phyloP scores from a whole-genome alignment of 2,329 filamentous ascomycete species.

The Blumeria graminis region DNA sequence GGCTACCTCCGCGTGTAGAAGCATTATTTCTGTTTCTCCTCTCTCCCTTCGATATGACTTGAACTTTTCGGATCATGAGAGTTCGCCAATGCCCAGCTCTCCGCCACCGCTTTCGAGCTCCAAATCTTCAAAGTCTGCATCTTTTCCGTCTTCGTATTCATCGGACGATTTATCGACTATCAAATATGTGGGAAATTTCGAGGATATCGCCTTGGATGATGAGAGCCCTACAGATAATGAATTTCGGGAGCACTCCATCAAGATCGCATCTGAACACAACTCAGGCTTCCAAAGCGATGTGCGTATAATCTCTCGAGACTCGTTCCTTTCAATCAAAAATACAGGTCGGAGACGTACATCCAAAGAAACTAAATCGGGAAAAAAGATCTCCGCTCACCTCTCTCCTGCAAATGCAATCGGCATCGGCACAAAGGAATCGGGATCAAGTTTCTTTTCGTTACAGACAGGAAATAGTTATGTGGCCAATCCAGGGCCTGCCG shows the following conservation, averaged over 20 bases:
- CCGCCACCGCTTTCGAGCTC: conserved; percentile 60
- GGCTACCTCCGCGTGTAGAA: background rate
- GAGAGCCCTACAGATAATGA: conserved; percentile 20
- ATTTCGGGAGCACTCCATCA: conserved; percentile 3
- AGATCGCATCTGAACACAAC: conserved; percentile 4
- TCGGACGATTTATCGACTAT: conserved; percentile 46
- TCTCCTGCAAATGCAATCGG: background rate
- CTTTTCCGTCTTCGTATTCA: conserved; percentile 55
- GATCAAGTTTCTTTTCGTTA: no score
- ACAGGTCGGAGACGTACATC: background rate
- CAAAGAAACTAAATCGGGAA: background rate
- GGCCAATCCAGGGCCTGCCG: no score
- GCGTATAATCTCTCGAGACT: background rate
- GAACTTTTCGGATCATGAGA: conserved; percentile 5
- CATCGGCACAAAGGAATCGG: no score
- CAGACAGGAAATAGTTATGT: no score
- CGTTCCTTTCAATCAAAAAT: background rate
- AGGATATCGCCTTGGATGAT: conserved; percentile 74
- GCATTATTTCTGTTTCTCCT: background rate
- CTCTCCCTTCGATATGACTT: background rate
- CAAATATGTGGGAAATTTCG: conserved; percentile 61
- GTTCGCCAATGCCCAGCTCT: conserved; percentile 28
- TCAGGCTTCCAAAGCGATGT: background rate
- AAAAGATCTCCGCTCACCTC: background rate
- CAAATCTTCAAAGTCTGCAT: conserved; percentile 79